These are phyloP conservation scores for Ophiocordyceps polyrhachis-furcata DNA, from an alignment of 2,329 filamentous ascomycete genomes.

Conservation along the genomic window DNA sequence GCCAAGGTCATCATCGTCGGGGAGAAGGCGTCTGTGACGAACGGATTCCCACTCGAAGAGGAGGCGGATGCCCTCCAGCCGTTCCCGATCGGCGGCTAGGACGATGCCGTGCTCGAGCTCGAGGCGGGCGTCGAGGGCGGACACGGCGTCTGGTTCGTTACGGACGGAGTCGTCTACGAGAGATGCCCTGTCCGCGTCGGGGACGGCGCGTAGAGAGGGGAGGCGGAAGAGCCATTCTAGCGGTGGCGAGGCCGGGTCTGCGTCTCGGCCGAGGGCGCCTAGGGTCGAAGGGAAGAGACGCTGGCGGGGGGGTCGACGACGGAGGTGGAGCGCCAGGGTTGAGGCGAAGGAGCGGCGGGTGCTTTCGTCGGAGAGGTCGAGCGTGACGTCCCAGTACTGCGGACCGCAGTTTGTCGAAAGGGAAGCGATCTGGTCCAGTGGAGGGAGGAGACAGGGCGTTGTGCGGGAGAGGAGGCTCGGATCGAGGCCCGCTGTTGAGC, in stretches of 20 bases:
- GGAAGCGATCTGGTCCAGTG: constrained; percentile 40
- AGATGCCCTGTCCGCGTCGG: constrained; percentile 45
- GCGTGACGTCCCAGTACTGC: constrained; percentile 61
- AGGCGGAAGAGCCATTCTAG: constrained; percentile 62
- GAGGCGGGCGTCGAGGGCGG: constrained; percentile 51
- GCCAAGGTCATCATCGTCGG: constrained; percentile 4
- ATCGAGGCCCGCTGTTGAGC: constrained; percentile 16
- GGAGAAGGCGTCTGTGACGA: constrained; percentile 16
- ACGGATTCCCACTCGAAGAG: constrained; percentile 38
- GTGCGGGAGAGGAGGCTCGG: constrained; percentile 21
- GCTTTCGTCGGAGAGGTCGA: constrained; percentile 51
- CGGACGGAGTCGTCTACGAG: constrained; percentile 35
- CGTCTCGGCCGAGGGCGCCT: constrained; percentile 41
- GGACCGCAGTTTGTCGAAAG: constrained; percentile 42
- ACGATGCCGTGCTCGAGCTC: constrained; percentile 36
- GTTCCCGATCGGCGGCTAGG: constrained; percentile 19
- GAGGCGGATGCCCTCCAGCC: constrained; percentile 28
- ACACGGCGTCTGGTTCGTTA: constrained; percentile 24
- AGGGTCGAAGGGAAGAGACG: constrained; percentile 57
- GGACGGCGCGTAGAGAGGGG: constrained; percentile 32
- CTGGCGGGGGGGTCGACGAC: constrained; percentile 49
- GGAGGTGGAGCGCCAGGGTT: constrained; percentile 57
- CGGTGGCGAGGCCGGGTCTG: constrained; percentile 17
- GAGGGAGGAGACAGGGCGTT: constrained; percentile 43
- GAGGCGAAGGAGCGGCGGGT: constrained; percentile 43